Evolutionary conservation across 1,284 basidiomycete genomes (phyloP), one percentile per base, ranked within the genome.

Genomic region (Heterobasidion annosum): DNA sequence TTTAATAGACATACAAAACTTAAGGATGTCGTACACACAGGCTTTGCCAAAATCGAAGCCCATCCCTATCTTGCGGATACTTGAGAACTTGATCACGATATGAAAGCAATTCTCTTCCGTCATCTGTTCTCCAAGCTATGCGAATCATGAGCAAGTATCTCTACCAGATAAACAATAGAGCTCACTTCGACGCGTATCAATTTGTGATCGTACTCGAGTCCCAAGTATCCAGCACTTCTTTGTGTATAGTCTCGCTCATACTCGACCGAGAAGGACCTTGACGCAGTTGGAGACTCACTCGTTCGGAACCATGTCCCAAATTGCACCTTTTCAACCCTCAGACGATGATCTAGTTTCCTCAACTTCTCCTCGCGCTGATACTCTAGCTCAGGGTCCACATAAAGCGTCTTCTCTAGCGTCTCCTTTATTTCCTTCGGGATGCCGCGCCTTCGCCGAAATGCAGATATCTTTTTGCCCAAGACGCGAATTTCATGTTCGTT

Each of bases 241-340:
- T 63, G 50, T 9, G 64, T 58, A 47, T 50, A 76, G 52, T 75
- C 63, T 32, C 66, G 55, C 25, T 62, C 55, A 32, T 61, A 85
- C 68, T 88, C 85, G 1, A 79, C 65, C 0, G 83, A 85, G 62
- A 83, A 88, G 8, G 73, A 68, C 5, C 82, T 74, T 33, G 71
- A 65, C 4, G 43, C 8, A 37, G 34, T 18, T 1, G 50, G 48
- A 60, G 40, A 65, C 63, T 15, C 62, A 66, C 8, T 61, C 15
- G 67, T 64, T 45, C 63, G 63, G 48, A 73, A 76, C 59, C 75
- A 72, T 33, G 72, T 54, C 34, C 85, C 85, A 59, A 86, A 77
- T 60, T 87, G 83, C 46, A 86, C 68, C 8, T 66, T 67, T 50
- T 76, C 71, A 8, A 87, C 67, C 12, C 78, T 74, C 35, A 83